phyloP scores from a whole-genome alignment of 805 yeast species.

The Sugiyamaella floridensis region DNA sequence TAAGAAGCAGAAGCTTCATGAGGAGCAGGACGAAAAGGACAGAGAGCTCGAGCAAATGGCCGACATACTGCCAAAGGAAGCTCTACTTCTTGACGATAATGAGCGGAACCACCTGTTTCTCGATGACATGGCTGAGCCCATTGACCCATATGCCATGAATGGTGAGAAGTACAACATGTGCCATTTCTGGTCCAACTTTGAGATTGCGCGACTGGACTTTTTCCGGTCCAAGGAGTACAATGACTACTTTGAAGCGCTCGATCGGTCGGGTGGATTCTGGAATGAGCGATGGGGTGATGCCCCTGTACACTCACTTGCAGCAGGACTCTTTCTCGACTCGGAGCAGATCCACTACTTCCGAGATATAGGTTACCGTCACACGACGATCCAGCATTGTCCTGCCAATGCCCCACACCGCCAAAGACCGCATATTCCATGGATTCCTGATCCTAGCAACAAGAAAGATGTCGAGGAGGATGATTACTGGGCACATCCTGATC shows the following conservation, averaged over 20 bases:
- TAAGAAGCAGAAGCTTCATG: slow-evolving; percentile 15
- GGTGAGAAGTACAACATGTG: slow-evolving; percentile 67
- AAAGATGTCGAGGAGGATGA: slow-evolving; percentile 31
- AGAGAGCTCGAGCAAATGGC: slow-evolving; percentile 4
- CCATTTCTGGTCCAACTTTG: slow-evolving; percentile 92
- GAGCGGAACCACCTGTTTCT: slow-evolving; percentile 21
- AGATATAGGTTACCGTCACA: slow-evolving; percentile 85
- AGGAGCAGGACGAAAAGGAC: slow-evolving; percentile 25
- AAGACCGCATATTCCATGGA: slow-evolving; percentile 30
- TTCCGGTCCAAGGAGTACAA: slow-evolving; percentile 62
- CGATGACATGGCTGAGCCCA: slow-evolving; percentile 25
- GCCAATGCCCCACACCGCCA: slow-evolving; percentile 51
- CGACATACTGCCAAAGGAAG: slow-evolving; percentile 17
- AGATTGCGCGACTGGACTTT: slow-evolving; percentile 76
- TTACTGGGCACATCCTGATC: slow-evolving; percentile 36
- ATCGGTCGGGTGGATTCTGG: slow-evolving; percentile 73
- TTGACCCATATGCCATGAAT: slow-evolving; percentile 51
- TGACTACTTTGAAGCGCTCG: slow-evolving; percentile 61
- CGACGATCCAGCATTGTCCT: slow-evolving; percentile 81
- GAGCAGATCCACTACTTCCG: slow-evolving; percentile 81
- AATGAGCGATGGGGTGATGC: slow-evolving; percentile 98
- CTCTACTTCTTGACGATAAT: slow-evolving; percentile 7
- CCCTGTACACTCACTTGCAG: slow-evolving; percentile 83
- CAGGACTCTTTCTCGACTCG: slow-evolving; percentile 63
- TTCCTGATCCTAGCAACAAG: slow-evolving; percentile 31